Evolutionary conservation across 2,329 filamentous ascomycete genomes (phyloP).

Genomic region (Colletotrichum destructivum): DNA sequence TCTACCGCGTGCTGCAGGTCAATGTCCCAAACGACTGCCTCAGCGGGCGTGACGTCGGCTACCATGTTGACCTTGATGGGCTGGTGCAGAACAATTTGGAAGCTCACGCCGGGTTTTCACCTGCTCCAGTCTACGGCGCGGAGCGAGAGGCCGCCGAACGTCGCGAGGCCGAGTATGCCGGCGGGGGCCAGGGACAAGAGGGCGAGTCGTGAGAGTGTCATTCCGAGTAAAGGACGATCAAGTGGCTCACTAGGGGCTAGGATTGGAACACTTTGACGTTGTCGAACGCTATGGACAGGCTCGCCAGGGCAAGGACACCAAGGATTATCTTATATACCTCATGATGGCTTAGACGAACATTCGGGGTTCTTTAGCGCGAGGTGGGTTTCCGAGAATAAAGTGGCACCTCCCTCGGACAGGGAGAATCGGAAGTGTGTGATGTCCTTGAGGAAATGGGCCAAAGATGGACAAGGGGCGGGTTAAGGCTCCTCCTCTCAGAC

Average conservation of each 20-base stretch:
- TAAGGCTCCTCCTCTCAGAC: constrained; percentile 1
- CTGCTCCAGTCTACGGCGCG: constrained; percentile 41
- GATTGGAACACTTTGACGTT: not conserved
- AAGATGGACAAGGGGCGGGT: not conserved
- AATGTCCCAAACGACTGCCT: constrained; percentile 51
- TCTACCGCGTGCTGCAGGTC: constrained; percentile 49
- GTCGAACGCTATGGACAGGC: too few species aligned
- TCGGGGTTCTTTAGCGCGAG: not conserved
- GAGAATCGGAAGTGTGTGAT: not conserved
- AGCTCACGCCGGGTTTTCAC: constrained; percentile 49
- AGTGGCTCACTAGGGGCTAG: constrained; percentile 33
- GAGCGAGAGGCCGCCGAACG: not conserved
- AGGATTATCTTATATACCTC: not conserved
- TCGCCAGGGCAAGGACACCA: not conserved
- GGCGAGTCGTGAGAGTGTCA: constrained; percentile 11
- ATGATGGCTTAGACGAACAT: not conserved
- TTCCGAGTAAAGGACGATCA: not conserved
- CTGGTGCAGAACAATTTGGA: constrained; percentile 51
- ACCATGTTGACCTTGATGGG: constrained; percentile 49
- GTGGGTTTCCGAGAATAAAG: not conserved
- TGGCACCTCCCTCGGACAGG: constrained; percentile 1
- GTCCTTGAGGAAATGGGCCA: not conserved
- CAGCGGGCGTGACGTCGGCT: constrained; percentile 46
- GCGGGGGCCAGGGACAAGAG: constrained; percentile 24
- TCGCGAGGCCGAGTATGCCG: constrained; percentile 21